Percentiles rank a stretch among this genome's conserved stretches.
Evolutionary conservation across 345 rosid genomes (phyloP).

Genomic region (Eucalyptus cloeziana): DNA sequence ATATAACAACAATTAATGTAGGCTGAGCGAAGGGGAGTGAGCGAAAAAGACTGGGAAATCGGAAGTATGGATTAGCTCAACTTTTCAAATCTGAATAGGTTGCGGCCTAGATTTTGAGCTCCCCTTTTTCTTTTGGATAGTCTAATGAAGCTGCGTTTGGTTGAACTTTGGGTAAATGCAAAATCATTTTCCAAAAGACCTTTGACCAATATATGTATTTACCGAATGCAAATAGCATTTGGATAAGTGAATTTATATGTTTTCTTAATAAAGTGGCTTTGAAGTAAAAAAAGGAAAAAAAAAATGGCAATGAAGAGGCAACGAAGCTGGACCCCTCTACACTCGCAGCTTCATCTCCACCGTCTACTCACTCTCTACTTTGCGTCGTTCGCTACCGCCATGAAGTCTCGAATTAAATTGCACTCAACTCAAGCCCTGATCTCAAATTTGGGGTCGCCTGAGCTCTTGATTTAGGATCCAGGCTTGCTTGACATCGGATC

Average conservation of each 20-base stretch:
- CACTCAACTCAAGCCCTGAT: too few species aligned
- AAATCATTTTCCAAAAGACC: neutral
- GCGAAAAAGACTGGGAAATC: neutral
- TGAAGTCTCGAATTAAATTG: too few species aligned
- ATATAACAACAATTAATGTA: neutral
- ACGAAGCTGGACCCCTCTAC: neutral
- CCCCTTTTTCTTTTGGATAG: neutral
- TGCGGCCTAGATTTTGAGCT: neutral
- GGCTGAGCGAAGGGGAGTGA: neutral
- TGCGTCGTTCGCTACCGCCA: fast-evolving
- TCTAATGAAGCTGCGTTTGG: too few species aligned
- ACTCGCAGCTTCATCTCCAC: neutral
- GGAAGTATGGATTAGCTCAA: neutral
- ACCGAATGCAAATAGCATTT: too few species aligned
- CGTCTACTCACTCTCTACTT: too few species aligned
- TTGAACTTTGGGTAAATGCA: neutral
- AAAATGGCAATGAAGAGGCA: neutral
- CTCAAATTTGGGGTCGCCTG: too few species aligned
- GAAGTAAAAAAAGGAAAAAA: neutral
- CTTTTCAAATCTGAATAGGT: neutral
- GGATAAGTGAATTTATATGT: too few species aligned
- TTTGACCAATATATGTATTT: too few species aligned
- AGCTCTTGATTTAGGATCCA: too few species aligned
- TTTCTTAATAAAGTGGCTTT: neutral
- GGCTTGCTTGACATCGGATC: too few species aligned